Base-by-base conservation (phyloP, 176 grass and related monocot species). In the Ananas comosus region DNA sequence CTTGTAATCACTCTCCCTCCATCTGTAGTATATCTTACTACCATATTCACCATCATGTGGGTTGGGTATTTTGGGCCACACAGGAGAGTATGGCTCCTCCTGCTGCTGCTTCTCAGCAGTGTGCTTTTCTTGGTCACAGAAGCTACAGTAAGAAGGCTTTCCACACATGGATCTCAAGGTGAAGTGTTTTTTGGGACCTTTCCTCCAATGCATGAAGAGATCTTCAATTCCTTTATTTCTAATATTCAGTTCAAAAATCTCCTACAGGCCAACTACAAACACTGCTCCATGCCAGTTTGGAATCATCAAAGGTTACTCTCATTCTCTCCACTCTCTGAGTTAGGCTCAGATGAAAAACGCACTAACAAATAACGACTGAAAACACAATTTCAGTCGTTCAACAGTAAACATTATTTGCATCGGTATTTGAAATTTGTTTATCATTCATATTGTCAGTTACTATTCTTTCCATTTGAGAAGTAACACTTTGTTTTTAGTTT, bases 41-140 rank as follows among this genome's bases (percentile, higher is more conserved):
- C 54, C 49, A 67, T 56, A 54, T 3, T 9, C 42, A 22, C 49
- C 63, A 66, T 22, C 49, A 76, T 67, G 73, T 52, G 47, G 72
- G 33, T 6, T 67, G 65, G 16, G 56, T 22, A 18, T 19, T 48
- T 11, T 13, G 25, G 61, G 19, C 51, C 52, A 14, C 49, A 53
- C 73, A 67, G 10, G n/a, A 66, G 25, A 53, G 1, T 66, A 2
- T 51, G 63, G 48, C 56, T 22, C 56, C 56, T 22, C 17, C 16
- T 61, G 52, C 12, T 13, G 12, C 52, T 56, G 9, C 56, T 61
- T 18, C 56, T 53, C n/a, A 50, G 29, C 21, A 51, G 29, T 2
- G 64, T 11, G 50, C 16, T 64, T 10, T 13, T 53, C 50, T 23
- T 9, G 25, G 12, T 52, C n/a, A 23, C 59, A 19, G 11, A 4